Conservation (phyloP, 75 land plant genomes). For the Cunninghamia lanceolata region DNA sequence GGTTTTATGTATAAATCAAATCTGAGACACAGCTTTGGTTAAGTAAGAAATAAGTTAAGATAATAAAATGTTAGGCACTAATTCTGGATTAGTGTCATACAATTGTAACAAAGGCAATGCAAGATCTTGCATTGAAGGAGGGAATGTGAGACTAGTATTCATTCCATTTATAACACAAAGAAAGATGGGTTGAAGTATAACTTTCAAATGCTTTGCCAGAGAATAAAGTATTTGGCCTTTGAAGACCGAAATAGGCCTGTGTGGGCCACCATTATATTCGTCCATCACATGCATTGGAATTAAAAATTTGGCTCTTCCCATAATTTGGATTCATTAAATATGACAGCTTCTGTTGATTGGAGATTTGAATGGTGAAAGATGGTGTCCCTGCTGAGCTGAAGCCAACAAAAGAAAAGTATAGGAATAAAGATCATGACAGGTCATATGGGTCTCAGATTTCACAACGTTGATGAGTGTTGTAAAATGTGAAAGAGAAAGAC, state of each 20-base stretch:
- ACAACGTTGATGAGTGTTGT: neutral
- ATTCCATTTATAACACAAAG: neutral
- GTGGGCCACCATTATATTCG: neutral
- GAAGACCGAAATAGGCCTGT: neutral
- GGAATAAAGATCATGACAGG: neutral
- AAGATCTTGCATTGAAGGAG: neutral
- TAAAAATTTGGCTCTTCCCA: neutral
- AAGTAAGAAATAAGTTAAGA: too few species aligned
- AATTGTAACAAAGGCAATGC: too few species aligned
- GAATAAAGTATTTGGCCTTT: neutral
- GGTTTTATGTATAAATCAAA: neutral
- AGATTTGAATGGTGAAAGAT: neutral
- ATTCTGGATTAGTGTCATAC: neutral
- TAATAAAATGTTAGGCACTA: too few species aligned
- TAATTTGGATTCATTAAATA: neutral
- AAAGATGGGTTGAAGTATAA: neutral
- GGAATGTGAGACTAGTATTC: neutral
- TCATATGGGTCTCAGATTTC: neutral
- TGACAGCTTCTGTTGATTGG: too few species aligned
- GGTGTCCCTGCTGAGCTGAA: neutral
- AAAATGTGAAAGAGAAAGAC: neutral
- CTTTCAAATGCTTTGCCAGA: neutral
- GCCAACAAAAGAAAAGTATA: neutral
- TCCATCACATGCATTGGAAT: neutral
- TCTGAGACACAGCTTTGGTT: too few species aligned